These are phyloP conservation scores for Calocera cornea DNA, from an alignment of 768 basidiomycete species.

Conservation along the genomic window DNA sequence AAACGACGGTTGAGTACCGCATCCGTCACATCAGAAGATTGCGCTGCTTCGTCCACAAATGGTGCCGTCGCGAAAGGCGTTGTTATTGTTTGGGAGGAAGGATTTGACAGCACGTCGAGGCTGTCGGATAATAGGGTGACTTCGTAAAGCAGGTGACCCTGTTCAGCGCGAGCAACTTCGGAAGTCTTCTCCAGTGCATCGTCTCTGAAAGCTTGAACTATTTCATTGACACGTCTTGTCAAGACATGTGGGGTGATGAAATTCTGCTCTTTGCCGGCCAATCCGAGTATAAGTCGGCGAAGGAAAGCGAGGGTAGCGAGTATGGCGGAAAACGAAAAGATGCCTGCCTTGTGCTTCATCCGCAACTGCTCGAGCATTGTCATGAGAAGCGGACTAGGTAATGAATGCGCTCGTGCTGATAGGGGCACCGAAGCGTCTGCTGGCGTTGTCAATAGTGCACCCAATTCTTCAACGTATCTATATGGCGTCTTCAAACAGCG, in stretches of 20 bases:
- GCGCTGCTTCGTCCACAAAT: neutral
- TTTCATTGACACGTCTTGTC: neutral
- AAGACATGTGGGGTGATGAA: neutral
- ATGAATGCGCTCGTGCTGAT: neutral
- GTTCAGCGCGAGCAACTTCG: neutral
- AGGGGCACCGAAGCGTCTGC: slow-evolving; percentile 7
- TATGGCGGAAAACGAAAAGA: slow-evolving; percentile 45
- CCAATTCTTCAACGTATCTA: slow-evolving; percentile 65
- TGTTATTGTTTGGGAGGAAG: neutral
- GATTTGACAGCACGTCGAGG: neutral
- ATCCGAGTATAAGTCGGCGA: slow-evolving; percentile 45
- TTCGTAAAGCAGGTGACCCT: neutral
- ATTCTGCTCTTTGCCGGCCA: slow-evolving; percentile 43
- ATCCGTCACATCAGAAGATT: neutral
- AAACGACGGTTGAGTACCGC: neutral
- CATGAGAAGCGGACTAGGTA: slow-evolving; percentile 62
- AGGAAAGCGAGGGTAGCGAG: slow-evolving; percentile 51
- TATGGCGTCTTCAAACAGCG: slow-evolving; percentile 73
- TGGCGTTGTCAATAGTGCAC: slow-evolving; percentile 21
- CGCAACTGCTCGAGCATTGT: slow-evolving; percentile 64
- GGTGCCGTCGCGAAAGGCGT: neutral
- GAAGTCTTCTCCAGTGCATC: neutral
- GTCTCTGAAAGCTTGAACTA: neutral
- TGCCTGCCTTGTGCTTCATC: slow-evolving; percentile 47
- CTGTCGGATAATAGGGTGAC: neutral